These are phyloP conservation scores for Byssochlamys sp. DNA, from an alignment of 2,329 filamentous ascomycete species.

Conservation along the genomic window DNA sequence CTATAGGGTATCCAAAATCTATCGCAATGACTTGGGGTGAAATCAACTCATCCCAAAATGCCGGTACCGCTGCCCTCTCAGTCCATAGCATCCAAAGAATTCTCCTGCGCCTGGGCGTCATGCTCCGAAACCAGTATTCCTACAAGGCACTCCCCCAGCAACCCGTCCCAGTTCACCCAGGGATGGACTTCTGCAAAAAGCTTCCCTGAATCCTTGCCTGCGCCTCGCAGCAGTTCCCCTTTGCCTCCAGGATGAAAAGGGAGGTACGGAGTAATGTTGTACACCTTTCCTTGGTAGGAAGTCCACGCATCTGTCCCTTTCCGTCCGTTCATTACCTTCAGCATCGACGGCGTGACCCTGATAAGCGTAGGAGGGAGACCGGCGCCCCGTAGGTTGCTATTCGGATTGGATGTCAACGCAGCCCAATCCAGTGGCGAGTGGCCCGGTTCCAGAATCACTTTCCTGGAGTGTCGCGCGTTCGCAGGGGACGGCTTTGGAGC, in stretches of 20 bases:
- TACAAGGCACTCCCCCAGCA: conserved; percentile 52
- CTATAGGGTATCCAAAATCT: conserved; percentile 5
- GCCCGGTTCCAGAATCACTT: conserved; percentile 76
- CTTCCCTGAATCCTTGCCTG: conserved; percentile 56
- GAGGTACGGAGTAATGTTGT: conserved; percentile 83
- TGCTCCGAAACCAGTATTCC: conserved; percentile 52
- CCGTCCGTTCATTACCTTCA: conserved; percentile 69
- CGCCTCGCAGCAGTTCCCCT: conserved; percentile 52
- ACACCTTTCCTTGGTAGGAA: conserved; percentile 77
- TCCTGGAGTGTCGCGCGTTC: conserved; percentile 38
- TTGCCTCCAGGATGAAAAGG: conserved; percentile 79
- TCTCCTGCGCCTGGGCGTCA: conserved; percentile 26
- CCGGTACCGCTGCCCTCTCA: conserved; percentile 23
- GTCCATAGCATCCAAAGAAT: conserved; percentile 51
- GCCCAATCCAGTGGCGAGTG: conserved; percentile 97
- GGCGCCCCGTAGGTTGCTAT: conserved; percentile 56
- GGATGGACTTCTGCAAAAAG: conserved; percentile 57
- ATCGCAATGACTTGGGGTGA: not conserved
- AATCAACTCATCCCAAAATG: not conserved
- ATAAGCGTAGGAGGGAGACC: conserved; percentile 44
- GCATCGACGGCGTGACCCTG: conserved; percentile 71
- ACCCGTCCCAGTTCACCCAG: conserved; percentile 62
- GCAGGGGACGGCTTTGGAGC: conserved; percentile 33
- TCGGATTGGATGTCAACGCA: conserved; percentile 55
- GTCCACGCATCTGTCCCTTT: conserved; percentile 85